Evolutionary conservation across 2,329 filamentous ascomycete species (phyloP), one percentile per base, ranked within the genome.

Genomic region (Sclerotinia spermophila): DNA sequence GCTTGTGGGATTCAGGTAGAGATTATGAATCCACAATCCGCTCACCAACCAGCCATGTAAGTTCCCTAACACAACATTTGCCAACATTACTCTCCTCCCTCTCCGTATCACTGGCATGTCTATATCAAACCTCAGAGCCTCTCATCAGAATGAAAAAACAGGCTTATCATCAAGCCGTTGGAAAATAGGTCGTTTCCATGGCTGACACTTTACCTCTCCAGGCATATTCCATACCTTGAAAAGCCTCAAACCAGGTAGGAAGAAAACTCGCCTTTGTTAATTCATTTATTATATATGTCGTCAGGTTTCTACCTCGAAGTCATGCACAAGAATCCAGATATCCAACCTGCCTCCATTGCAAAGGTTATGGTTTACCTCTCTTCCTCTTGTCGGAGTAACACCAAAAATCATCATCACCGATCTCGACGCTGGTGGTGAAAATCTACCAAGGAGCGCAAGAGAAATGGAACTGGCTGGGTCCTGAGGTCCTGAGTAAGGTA

Each of bases 391-490:
- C 55, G 30, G 24, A 21, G 58, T 19, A 17, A 62, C 11, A 24
- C 38, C 38, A 13, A 35, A 56, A 19, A 78, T 73, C 2, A 80
- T 84, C 3, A 74, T 84, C 11, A 77, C 85, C 5, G 83, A 85
- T 71, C 79, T 85, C 70, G 84, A 85, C 24, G n/a, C 21, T 74
- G 83, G 83, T 64, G 84, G 84, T 59, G 83, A 81, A 1, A 85
- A 81, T 73, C 81, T 84, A 1, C 75, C 81, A 30, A 82, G 82
- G 59, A 81, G 83, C 70, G 82, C 19, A 6, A 11, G 65, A 15
- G 2, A 30, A 81, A n/a, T 74, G 82, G 35, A 79, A 15, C 71
- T 72, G 51, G 79, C 79, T 66, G 75, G 38, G 38, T 35, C 64
- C 51, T 75, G 8, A 79, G 80, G 1, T 80, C 77, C 73, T 69